Conservation (phyloP, 805 yeast species). For the Lipomyces chichibuensis region DNA sequence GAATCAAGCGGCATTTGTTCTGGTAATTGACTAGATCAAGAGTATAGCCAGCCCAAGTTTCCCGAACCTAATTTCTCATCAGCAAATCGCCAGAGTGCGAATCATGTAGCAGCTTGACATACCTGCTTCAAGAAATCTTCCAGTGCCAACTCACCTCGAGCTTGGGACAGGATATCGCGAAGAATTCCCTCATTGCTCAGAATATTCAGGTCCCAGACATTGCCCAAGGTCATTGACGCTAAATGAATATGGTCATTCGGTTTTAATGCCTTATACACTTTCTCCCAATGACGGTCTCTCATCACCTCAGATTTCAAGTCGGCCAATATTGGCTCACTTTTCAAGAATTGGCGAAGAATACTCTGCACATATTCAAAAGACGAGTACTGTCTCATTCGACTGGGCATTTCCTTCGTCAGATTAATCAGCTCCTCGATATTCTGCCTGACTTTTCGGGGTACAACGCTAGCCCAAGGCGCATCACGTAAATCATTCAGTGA, state of each 20-base stretch:
- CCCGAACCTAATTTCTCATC: slow-evolving; percentile 46
- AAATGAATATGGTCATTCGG: slow-evolving; percentile 39
- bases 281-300: slow-evolving; percentile 68
- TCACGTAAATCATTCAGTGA: slow-evolving; percentile 50
- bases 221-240: slow-evolving; percentile 52
- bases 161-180: slow-evolving; percentile 57
- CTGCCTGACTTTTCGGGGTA: slow-evolving; percentile 51
- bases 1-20: slow-evolving; percentile 58
- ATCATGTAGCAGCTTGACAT: neutral
- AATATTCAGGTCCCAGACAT: slow-evolving; percentile 64
- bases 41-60: slow-evolving; percentile 57
- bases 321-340: slow-evolving; percentile 47
- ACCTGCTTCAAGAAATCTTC: slow-evolving; percentile 55
- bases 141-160: slow-evolving; percentile 71
- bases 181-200: slow-evolving; percentile 51
- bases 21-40: slow-evolving; percentile 61
- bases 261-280: slow-evolving; percentile 13
- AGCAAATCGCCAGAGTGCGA: neutral
- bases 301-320: slow-evolving; percentile 61
- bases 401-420: slow-evolving; percentile 57
- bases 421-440: slow-evolving; percentile 56
- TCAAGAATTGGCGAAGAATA: slow-evolving; percentile 49
- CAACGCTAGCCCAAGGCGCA: slow-evolving; percentile 55
- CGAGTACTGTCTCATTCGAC: slow-evolving; percentile 63
- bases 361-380: slow-evolving; percentile 66